Conservation (phyloP, 2,329 filamentous ascomycete species). For the Hymenoscyphus infarciens region DNA sequence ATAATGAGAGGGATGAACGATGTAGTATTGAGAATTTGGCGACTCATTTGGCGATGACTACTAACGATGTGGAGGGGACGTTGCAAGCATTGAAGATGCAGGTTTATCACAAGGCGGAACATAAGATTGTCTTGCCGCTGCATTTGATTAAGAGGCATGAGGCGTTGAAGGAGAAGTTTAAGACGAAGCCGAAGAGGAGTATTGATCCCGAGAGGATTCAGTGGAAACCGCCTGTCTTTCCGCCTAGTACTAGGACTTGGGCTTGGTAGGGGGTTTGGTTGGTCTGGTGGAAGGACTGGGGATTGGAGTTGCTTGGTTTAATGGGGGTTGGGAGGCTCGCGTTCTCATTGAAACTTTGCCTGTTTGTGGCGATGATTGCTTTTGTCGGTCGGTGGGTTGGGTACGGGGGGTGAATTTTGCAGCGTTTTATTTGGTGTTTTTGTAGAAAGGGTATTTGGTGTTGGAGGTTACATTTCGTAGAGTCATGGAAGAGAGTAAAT, state of each 20-base stretch:
- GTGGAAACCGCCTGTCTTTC: constrained; percentile 97
- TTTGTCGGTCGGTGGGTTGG: no score
- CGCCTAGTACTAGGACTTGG: constrained; percentile 86
- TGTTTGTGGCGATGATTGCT: background rate
- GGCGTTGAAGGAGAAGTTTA: constrained; percentile 73
- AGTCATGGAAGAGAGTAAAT: background rate
- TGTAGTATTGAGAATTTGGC: constrained; percentile 86
- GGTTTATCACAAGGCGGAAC: constrained; percentile 91
- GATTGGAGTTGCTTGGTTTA: no score
- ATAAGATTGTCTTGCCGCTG: constrained; percentile 90
- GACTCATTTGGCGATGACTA: constrained; percentile 83
- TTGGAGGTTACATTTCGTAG: background rate
- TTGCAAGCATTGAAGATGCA: constrained; percentile 93
- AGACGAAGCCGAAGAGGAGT: constrained; percentile 68
- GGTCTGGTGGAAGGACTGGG: background rate
- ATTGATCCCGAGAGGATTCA: constrained; percentile 78
- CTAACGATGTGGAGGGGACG: constrained; percentile 92
- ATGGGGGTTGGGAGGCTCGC: no score
- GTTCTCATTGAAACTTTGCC: background rate
- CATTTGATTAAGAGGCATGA: constrained; percentile 64
- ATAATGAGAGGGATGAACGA: constrained; percentile 63
- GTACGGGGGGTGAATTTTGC: no score
- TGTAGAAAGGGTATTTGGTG: background rate
- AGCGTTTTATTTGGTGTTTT: background rate
- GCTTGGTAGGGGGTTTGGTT: constrained; percentile 64